Base-by-base conservation (phyloP, 768 basidiomycete genomes). In the Austroboletus eburneus region DNA sequence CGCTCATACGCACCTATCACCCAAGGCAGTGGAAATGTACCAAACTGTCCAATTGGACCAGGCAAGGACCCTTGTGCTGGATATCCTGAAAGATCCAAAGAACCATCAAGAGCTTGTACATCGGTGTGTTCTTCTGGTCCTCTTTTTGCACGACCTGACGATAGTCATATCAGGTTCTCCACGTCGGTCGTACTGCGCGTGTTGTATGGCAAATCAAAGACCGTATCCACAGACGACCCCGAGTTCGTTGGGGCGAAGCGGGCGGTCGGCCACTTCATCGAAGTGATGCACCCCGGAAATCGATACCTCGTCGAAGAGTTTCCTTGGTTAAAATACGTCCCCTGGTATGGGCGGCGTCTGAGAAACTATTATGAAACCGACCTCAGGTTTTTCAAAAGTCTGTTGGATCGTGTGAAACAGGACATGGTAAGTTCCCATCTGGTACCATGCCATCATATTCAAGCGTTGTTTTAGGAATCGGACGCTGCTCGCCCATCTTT, bases 271-370 rank as follows among this genome's bases (percentile, higher is more conserved):
- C 60, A 69, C 35, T 59, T 71, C 7, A 58, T 62, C 23, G 46
- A 50, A 16, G 62, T 46, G 5, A 57, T 69, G 39, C 58, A 57
- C 3, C 69, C 69, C 5, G n/a, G n/a, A n/a, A 66, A 64, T 13
- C 59, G 57, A 13, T 66, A 62, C 41, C 59, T 67, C 4, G 67
- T 73, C 2, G 70, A 74, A 48, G 59, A 52, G 2, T 58, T 66
- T 23, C 65, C 69, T 3, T 53, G 66, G 50, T 50, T 72, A 3
- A 57, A 57, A 51, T 75, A 77, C 52, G 54, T 85, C 22, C 83
- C 85, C 0, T 79, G 79, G 20, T 83, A 84, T 53, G 69, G 79
- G 12, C 69, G 71, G 9, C 74, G 76, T 42, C 68, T 87, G 1
- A 70, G 70, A 43, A 61, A 67, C 0, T 78, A 77, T 18, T 76